phyloP scores from a whole-genome alignment of 2,329 filamentous ascomycete species.

The Apiospora marii region DNA sequence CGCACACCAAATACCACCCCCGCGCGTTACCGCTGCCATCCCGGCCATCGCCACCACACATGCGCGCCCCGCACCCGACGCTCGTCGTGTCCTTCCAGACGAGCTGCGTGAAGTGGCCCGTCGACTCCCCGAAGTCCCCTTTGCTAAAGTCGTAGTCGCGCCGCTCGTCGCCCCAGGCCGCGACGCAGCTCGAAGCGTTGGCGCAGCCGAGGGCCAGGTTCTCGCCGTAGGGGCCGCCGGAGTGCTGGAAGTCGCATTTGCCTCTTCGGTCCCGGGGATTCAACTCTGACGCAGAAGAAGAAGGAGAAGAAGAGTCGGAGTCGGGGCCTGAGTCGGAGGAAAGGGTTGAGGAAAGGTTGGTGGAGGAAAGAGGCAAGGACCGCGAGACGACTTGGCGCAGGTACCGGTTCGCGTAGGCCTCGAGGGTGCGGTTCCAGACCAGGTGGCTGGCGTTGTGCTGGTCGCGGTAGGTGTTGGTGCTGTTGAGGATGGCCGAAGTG shows the following conservation, averaged over 20 bases:
- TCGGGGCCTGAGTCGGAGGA: no score
- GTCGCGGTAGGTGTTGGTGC: conserved; percentile 70
- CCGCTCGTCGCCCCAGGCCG: conserved; percentile 71
- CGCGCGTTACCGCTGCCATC: conserved; percentile 29
- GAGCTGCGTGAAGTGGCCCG: conserved; percentile 77
- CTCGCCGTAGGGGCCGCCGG: conserved; percentile 72
- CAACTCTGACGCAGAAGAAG: neutral
- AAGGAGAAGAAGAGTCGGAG: neutral
- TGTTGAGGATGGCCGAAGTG: conserved; percentile 65
- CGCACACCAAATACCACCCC: conserved; percentile 74
- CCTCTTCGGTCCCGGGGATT: conserved; percentile 15
- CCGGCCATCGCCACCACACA: conserved; percentile 46
- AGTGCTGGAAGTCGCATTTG: conserved; percentile 61
- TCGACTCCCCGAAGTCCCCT: conserved; percentile 63
- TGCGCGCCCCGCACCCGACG: conserved; percentile 61
- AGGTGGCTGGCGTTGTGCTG: conserved; percentile 68
- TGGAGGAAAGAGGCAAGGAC: neutral
- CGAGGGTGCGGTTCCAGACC: conserved; percentile 70
- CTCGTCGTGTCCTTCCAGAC: conserved; percentile 71
- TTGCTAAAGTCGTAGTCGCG: conserved; percentile 64
- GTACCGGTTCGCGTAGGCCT: conserved; percentile 61
- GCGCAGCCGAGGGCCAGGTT: conserved; percentile 75
- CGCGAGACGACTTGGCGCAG: conserved; percentile 39
- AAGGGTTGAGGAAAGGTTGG: no score
- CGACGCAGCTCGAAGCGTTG: conserved; percentile 66